A percentile compares a stretch with the other conserved stretches of the same genome.
Conservation (phyloP, 1,284 basidiomycete species). For the Cryptococcus sp. region DNA sequence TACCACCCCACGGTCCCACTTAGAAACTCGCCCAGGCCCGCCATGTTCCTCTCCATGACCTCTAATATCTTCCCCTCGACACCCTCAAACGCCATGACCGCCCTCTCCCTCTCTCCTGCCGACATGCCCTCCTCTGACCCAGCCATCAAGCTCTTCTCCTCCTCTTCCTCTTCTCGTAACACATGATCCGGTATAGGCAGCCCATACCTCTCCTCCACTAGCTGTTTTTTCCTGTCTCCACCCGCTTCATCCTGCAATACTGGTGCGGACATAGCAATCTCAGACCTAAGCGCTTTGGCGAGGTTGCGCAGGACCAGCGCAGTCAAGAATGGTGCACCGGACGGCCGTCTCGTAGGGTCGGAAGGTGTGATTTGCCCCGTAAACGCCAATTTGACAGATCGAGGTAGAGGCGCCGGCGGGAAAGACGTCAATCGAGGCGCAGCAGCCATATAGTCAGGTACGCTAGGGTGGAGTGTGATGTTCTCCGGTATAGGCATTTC, state of each 20-base stretch:
- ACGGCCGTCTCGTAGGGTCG: conserved; percentile 27
- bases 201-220: conserved; percentile 40
- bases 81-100: conserved; percentile 27
- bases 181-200: conserved; percentile 42
- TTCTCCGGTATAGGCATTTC: conserved; percentile 11
- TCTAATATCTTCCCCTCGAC: conserved; percentile 31
- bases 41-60: conserved; percentile 32
- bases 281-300: conserved; percentile 29
- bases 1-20: conserved; percentile 40
- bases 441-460: conserved; percentile 9
- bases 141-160: conserved; percentile 23
- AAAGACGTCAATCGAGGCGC: conserved; percentile 19
- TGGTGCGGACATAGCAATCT: conserved; percentile 18
- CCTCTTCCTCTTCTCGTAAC: conserved; percentile 37
- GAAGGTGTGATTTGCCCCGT: conserved; percentile 20
- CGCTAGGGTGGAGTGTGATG: conserved; percentile 14
- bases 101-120: conserved; percentile 28
- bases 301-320: conserved; percentile 42
- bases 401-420: conserved; percentile 24
- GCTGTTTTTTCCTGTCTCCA: conserved; percentile 31
- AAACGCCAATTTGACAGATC: conserved; percentile 18
- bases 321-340: conserved; percentile 36
- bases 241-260: neutral
- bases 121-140: conserved; percentile 15
- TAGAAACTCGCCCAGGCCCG: conserved; percentile 33